Evolutionary conservation across 169 alveolate genomes (phyloP).

Genomic region (Plasmodium adleri): DNA sequence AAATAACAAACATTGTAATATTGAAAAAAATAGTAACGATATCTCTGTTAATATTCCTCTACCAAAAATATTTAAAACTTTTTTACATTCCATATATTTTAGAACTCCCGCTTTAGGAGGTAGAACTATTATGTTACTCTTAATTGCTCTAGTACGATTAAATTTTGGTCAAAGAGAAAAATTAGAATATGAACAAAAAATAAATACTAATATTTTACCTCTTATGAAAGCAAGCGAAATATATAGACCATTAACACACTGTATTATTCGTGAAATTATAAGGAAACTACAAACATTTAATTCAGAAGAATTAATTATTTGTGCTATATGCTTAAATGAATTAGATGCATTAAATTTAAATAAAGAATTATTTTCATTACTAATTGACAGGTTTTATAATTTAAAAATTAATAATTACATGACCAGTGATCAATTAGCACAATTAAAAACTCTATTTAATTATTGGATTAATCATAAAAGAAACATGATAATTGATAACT

Average conservation of each 20-base stretch:
- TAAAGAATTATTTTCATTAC: slow-evolving; percentile 58
- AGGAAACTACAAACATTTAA: slow-evolving; percentile 84
- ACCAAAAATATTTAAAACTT: slow-evolving; percentile 79
- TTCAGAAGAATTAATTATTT: slow-evolving; percentile 82
- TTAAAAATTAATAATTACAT: slow-evolving; percentile 52
- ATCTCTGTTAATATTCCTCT: slow-evolving; percentile 66
- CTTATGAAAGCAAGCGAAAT: slow-evolving; percentile 75
- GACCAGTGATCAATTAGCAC: slow-evolving; percentile 53
- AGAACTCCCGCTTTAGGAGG: slow-evolving; percentile 88
- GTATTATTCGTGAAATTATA: slow-evolving; percentile 83
- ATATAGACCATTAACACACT: slow-evolving; percentile 82
- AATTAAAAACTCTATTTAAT: slow-evolving; percentile 27
- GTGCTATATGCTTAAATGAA: slow-evolving; percentile 69
- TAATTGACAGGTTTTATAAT: slow-evolving; percentile 50
- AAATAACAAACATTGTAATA: neutral
- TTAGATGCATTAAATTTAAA: slow-evolving; percentile 60
- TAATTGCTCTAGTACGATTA: slow-evolving; percentile 84
- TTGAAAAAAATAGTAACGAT: neutral
- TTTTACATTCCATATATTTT: slow-evolving; percentile 82
- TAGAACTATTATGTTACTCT: slow-evolving; percentile 81
- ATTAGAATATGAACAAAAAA: slow-evolving; percentile 42
- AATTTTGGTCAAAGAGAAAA: slow-evolving; percentile 86
- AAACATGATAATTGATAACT: slow-evolving; percentile 11
- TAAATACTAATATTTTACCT: slow-evolving; percentile 82
- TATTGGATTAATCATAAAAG: slow-evolving; percentile 17